Evolutionary conservation across 1,284 basidiomycete species (phyloP), one percentile per base, ranked within the genome.

Genomic region (Fomes fomentarius): DNA sequence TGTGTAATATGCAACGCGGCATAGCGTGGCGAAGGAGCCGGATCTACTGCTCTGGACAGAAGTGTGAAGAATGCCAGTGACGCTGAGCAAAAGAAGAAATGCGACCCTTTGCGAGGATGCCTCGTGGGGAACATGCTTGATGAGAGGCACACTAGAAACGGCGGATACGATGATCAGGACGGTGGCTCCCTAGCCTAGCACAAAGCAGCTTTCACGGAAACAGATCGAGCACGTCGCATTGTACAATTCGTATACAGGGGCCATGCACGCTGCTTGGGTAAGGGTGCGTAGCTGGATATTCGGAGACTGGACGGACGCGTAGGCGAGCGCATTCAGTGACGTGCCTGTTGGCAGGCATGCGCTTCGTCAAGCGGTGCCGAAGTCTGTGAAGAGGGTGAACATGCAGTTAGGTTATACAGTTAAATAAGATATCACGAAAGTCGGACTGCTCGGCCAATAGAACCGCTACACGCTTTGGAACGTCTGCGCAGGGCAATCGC

Each of bases 1-100:
- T 55, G 55, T 58, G 66, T 64, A 63, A 67, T 62, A 47, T 34
- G 52, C 56, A 64, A 63, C 60, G 66, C 65, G 63, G 65, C 62
- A 50, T 42, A 35, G 57, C 38, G 31, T 54, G 49, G 45, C 57
- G 40, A 51, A 51, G 56, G 46, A 60, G 52, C 56, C 59, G 57
- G 64, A 66, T 63, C 60, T 63, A 48, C 56, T 52, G 34, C 50
- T 30, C 52, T 52, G 47, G 37, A 44, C 42, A 43, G 52, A 56
- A 58, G 30, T 41, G 56, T 60, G 58, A 58, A 52, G 63, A 58
- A 61, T 54, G 52, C 58, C 58, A 56, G 54, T 45, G 47, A 31
- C 43, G 38, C 30, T 35, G 52, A 52, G 60, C 45, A 56, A 58
- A 65, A 63, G 45, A 56, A 59, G 62, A 46, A 57, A 56, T 55